A percentile compares a stretch with the other conserved stretches of the same genome.
Conservation (phyloP, 2,329 filamentous ascomycete genomes). For the Apiospora rasikravindrae region DNA sequence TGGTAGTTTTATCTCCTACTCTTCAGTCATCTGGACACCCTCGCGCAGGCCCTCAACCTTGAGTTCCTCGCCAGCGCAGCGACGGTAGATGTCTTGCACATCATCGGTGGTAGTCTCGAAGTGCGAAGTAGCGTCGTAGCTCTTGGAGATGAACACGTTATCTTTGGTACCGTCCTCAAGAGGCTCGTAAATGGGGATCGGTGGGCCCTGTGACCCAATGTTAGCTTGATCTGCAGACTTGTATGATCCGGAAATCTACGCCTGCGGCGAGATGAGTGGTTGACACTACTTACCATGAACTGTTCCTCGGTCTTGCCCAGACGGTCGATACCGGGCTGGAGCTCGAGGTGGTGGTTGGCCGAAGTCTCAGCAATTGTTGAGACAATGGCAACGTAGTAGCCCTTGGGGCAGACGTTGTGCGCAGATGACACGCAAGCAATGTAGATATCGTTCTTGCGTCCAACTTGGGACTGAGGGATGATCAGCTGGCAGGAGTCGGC, state of each 20-base stretch:
- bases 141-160: constrained; percentile 97
- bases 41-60: constrained; percentile 88
- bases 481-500: constrained; percentile 93
- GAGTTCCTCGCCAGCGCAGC: constrained; percentile 82
- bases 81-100: constrained; percentile 89
- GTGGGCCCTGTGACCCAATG: constrained; percentile 60
- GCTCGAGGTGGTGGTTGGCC: constrained; percentile 94
- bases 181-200: constrained; percentile 94
- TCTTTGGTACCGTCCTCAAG: constrained; percentile 81
- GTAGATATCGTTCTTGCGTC: constrained; percentile 97
- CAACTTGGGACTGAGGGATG: constrained; percentile 96
- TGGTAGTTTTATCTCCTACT: constrained; percentile 47
- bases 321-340: constrained; percentile 89
- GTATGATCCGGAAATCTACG: neutral
- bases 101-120: constrained; percentile 94
- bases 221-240: neutral
- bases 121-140: constrained; percentile 96
- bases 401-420: constrained; percentile 98
- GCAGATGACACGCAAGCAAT: constrained; percentile 93
- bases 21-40: constrained; percentile 73
- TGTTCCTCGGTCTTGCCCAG: constrained; percentile 95
- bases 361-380: constrained; percentile 93
- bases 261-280: neutral
- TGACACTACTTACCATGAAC: constrained; percentile 73
- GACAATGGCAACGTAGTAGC: constrained; percentile 98